Evolutionary conservation across 805 yeast genomes (phyloP).

Genomic region (Lipomyces anomalus): DNA sequence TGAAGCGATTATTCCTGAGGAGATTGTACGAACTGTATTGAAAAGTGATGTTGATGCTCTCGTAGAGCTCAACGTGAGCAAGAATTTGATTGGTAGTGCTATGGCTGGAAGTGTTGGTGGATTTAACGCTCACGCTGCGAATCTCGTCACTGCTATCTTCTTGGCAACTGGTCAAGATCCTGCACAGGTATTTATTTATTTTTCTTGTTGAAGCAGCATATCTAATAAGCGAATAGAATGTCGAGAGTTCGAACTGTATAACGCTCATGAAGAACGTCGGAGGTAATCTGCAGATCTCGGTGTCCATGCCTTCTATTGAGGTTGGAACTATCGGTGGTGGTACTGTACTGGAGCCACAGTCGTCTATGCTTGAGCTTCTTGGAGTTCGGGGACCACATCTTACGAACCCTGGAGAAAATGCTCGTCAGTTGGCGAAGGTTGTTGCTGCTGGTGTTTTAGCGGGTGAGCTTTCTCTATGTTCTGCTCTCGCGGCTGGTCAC

Average conservation of each 20-base stretch:
- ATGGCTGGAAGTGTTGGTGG: slow-evolving; percentile 99
- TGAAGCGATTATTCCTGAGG: slow-evolving; percentile 83
- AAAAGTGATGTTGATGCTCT: slow-evolving; percentile 90
- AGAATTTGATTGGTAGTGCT: slow-evolving; percentile 92
- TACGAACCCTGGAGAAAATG: slow-evolving; percentile 87
- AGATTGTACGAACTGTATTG: slow-evolving; percentile 71
- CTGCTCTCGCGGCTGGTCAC: slow-evolving; percentile 98
- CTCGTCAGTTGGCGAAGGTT: slow-evolving; percentile 84
- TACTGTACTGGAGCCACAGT: slow-evolving; percentile 93
- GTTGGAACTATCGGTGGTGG: slow-evolving; percentile 99
- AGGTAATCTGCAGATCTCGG: slow-evolving; percentile 85
- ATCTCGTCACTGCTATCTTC: slow-evolving; percentile 87
- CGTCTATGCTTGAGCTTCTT: slow-evolving; percentile 87
- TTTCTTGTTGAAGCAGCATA: not conserved
- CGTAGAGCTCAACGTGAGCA: slow-evolving; percentile 80
- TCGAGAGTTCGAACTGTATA: slow-evolving; percentile 95
- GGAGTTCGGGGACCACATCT: slow-evolving; percentile 97
- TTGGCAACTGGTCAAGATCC: slow-evolving; percentile 99
- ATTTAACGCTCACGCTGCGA: slow-evolving; percentile 97
- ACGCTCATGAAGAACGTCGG: slow-evolving; percentile 78
- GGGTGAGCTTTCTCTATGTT: slow-evolving; percentile 87
- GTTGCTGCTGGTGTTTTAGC: slow-evolving; percentile 95
- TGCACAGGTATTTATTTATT: slow-evolving; percentile 54
- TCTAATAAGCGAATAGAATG: slow-evolving; percentile 44
- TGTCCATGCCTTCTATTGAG: slow-evolving; percentile 98